Conservation (phyloP, 2,329 filamentous ascomycete genomes). For the Aspergillus ochraceoroseus region DNA sequence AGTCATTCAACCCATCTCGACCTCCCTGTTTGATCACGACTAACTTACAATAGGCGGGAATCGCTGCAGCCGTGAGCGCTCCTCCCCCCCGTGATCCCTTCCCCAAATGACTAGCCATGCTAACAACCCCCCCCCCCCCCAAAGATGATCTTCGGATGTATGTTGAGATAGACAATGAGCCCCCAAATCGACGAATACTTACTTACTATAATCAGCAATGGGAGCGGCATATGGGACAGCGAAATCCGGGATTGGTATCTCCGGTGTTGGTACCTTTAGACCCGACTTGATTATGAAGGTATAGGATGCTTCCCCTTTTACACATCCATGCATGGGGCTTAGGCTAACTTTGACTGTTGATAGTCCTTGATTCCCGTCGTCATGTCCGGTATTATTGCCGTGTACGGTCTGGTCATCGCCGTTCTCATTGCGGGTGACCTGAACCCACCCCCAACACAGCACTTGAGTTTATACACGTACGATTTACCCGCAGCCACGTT, state of each 20-base stretch:
- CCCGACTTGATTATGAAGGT: slow-evolving; percentile 67
- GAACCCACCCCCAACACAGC: slow-evolving; percentile 60
- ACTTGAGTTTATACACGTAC: slow-evolving; percentile 80
- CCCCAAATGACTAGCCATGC: slow-evolving; percentile 13
- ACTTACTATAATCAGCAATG: slow-evolving; percentile 48
- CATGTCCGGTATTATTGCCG: slow-evolving; percentile 99
- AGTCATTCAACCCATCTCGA: slow-evolving; percentile 28
- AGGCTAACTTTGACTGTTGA: slow-evolving; percentile 18
- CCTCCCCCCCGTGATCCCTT: slow-evolving; percentile 2
- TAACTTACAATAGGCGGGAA: slow-evolving; percentile 40
- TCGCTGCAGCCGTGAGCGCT: slow-evolving; percentile 47
- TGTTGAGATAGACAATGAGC: slow-evolving; percentile 25
- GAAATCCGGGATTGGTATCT: slow-evolving; percentile 64
- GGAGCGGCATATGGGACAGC: slow-evolving; percentile 65
- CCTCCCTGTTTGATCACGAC: slow-evolving; percentile 23
- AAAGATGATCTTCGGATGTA: slow-evolving; percentile 52
- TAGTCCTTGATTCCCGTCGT: slow-evolving; percentile 54
- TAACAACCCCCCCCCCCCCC: slow-evolving; percentile 21
- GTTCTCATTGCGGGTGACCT: slow-evolving; percentile 93
- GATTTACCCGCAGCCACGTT: slow-evolving; percentile 23
- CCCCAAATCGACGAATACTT: slow-evolving; percentile 15
- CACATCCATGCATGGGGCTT: not conserved
- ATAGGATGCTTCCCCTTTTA: slow-evolving; percentile 17
- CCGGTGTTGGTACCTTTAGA: slow-evolving; percentile 61
- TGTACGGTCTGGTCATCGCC: slow-evolving; percentile 94